Evolutionary conservation across 2,329 filamentous ascomycete genomes (phyloP), one percentile per base, ranked within the genome.

Genomic region (Aspergillus hortae): DNA sequence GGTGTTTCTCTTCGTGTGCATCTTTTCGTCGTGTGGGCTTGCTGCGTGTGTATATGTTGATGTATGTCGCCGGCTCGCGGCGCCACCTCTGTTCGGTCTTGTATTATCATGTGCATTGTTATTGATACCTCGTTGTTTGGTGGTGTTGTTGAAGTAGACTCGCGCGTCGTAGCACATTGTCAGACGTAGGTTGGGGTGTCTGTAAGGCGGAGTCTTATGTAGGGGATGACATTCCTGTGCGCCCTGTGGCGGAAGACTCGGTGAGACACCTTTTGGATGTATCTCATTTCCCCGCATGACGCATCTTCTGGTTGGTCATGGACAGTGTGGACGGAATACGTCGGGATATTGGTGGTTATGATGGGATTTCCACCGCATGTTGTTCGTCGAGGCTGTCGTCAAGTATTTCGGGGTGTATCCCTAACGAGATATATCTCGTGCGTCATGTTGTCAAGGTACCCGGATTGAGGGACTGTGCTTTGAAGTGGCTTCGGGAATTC

Each of bases 181-280:
- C 33, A n/a, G 33, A 36, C 15, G 33, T n/a, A 11, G 21, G 15
- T n/a, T 36, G 15, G 38, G 38, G 38, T 17, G 14, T 10, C 9
- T 19, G 38, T 42, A 23, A 23, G 21, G 21, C 17, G 6, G n/a
- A 23, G 38, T 42, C 38, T 42, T 42, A 38, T 38, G 35, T 38
- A 38, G 35, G 35, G 21, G 14, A 38, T 38, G 9, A 27, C 25
- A 27, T 27, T 27, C 21, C 25, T 27, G 25, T 27, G 25, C 25
- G 21, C 9, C 25, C 25, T 27, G 25, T 10, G 25, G 25, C 25
- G 25, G 30, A 11, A 47, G 11, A 42, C 35, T 49, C 36, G 48
- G 48, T 52, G 43, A 49, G 48, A n/a, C 30, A 12, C 42, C 44
- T 25, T 42, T 53, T 48, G 9, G 49, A 52, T 46, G 48, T 35